Base-by-base conservation (phyloP, 139 green algal genomes). In the Coccomyxa sp. region DNA sequence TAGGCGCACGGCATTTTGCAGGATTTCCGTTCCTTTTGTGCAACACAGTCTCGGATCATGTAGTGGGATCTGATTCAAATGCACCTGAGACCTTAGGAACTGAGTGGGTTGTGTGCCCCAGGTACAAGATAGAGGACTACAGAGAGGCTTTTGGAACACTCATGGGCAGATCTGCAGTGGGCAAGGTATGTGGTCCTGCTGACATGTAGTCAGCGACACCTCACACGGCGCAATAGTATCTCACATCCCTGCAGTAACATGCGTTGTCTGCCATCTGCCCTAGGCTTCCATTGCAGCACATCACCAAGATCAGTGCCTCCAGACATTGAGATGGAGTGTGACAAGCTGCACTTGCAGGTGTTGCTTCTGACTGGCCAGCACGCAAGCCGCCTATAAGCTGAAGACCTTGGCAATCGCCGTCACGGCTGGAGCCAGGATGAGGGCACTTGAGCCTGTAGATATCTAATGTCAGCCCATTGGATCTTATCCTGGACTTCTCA, bases 131-230 rank as follows among this genome's bases (percentile, higher is more conserved):
- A 39, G 81, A 90, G 24, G 64, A 89, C 36, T 82, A 84, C 70
- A 72, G 86, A 14, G 78, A 90, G 50, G 91, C 88, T 0, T 93
- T 95, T 50, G 39, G 37, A 18, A 82, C 84, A 4, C 74, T 96
- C 31, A 72, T 92, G 55, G 74, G 80, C 22, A 76, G 90, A 36
- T 38, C 85, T 74, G 88, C 90, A 9, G 70, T 89, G 2, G 92
- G 92, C 9, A 97, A 97, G 84, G 83, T 95, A n/a, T n/a, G n/a
- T n/a, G n/a, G n/a, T n/a, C n/a, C n/a, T 64, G 50, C 50, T 64
- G 3, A 64, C 50, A 2, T 64, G 18, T 6, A 31, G 18, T 64
- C 27, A 22, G 50, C 18, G 50, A 3, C 27, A 22, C 50, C 50
- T 64, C 5, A n/a, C n/a, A n/a, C n/a, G n/a, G n/a, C n/a, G n/a